Percentiles rank a stretch among this genome's conserved stretches.
These are phyloP conservation scores for Triticum turgidum DNA, from an alignment of 176 grass and related monocot species.

Conservation along the genomic window DNA sequence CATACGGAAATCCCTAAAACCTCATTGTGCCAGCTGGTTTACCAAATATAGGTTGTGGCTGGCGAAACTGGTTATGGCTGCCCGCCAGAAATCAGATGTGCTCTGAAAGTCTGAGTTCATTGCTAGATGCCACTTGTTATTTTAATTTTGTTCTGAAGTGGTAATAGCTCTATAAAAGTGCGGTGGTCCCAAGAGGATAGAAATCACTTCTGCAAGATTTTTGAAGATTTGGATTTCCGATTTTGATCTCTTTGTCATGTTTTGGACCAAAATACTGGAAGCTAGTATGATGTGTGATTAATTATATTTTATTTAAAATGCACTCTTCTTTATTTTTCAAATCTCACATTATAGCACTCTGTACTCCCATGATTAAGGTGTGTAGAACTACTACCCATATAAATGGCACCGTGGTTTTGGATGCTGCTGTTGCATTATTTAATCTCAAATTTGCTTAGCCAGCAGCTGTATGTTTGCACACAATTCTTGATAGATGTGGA, in stretches of 20 bases:
- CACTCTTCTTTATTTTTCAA: background rate
- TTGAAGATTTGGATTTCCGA: background rate
- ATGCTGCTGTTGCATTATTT: background rate
- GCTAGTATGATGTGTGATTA: background rate
- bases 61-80: background rate
- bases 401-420: background rate
- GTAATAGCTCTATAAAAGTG: conserved; percentile 7
- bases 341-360: background rate
- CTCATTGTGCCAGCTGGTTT: background rate
- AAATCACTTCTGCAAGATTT: background rate
- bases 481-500: background rate
- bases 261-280: background rate
- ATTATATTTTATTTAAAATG: background rate
- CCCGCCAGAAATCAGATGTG: background rate
- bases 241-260: background rate
- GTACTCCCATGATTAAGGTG: background rate
- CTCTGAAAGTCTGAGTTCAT: background rate
- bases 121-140: background rate
- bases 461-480: background rate
- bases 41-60: background rate
- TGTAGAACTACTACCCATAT: background rate
- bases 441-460: conserved; percentile 1
- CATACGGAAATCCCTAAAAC: background rate
- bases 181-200: background rate
- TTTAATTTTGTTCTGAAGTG: conserved; percentile 7